Evolutionary conservation across 169 alveolate species (phyloP).

Genomic region (Plasmodium ovale): DNA sequence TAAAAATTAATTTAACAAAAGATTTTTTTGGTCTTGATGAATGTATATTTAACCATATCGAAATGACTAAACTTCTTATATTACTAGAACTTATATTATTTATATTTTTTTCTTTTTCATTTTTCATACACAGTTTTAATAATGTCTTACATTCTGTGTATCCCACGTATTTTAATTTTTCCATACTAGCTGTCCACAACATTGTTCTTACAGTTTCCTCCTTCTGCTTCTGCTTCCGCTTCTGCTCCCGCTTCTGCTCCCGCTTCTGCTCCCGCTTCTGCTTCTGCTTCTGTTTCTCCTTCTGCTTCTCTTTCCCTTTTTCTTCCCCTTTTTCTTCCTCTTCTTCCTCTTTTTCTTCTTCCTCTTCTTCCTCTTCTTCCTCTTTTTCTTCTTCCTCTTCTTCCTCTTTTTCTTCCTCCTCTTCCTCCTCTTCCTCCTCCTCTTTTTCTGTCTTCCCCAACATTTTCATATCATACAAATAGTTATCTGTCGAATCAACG

Average conservation of each 20-base stretch:
- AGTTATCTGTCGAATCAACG: slow-evolving; percentile 40
- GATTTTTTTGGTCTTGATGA: slow-evolving; percentile 56
- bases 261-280: too few species aligned
- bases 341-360: not conserved
- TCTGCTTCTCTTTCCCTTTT: too few species aligned
- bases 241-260: too few species aligned
- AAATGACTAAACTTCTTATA: slow-evolving; percentile 29
- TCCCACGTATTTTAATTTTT: slow-evolving; percentile 24
- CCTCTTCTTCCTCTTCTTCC: not conserved
- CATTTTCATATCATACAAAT: slow-evolving; percentile 2
- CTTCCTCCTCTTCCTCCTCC: not conserved
- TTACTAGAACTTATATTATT: slow-evolving; percentile 14
- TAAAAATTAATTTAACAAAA: slow-evolving; percentile 31
- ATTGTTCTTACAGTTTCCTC: too few species aligned
- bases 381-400: not conserved
- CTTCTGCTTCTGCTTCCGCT: too few species aligned
- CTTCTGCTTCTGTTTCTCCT: too few species aligned
- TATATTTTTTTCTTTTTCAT: slow-evolving; percentile 31
- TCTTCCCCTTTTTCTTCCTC: not conserved
- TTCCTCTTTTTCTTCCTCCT: not conserved
- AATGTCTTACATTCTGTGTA: slow-evolving; percentile 61
- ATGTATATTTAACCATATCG: slow-evolving; percentile 48
- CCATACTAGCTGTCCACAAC: slow-evolving; percentile 20
- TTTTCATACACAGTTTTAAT: slow-evolving; percentile 38
- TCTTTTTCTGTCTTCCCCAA: not conserved